These are phyloP conservation scores for Clitoria ternatea DNA, from an alignment of 306 rosid genomes.

Conservation along the genomic window DNA sequence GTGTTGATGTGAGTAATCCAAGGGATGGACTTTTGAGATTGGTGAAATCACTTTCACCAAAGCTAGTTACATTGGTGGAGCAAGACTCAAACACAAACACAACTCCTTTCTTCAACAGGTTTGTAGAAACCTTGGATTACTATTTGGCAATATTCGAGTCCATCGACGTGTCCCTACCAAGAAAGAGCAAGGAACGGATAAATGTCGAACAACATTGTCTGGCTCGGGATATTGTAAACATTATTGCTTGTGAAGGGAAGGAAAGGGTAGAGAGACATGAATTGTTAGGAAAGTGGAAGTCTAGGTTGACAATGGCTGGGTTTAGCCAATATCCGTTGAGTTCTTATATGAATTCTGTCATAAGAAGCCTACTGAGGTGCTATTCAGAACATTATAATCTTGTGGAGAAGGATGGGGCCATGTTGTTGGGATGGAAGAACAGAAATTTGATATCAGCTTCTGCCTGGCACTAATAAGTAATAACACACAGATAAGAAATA, in stretches of 20 bases:
- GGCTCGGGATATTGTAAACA: constrained; percentile 72
- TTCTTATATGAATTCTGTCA: constrained; percentile 65
- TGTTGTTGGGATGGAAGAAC: constrained; percentile 79
- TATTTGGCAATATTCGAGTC: constrained; percentile 81
- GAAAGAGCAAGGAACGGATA: constrained; percentile 59
- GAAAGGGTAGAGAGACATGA: constrained; percentile 80
- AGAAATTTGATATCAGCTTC: constrained; percentile 82
- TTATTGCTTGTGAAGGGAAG: constrained; percentile 79
- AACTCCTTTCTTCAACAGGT: constrained; percentile 73
- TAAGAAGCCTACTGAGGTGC: constrained; percentile 48
- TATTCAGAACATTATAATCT: constrained; percentile 73
- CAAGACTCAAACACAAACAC: constrained; percentile 95
- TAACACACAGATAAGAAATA: not conserved
- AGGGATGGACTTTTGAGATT: constrained; percentile 70
- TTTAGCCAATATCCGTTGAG: constrained; percentile 63
- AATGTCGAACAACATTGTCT: constrained; percentile 83
- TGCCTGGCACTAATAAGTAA: constrained; percentile 73
- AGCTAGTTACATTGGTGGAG: constrained; percentile 70
- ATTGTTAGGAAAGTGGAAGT: constrained; percentile 84
- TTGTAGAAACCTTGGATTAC: constrained; percentile 61
- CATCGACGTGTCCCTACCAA: constrained; percentile 56
- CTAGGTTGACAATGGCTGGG: constrained; percentile 86
- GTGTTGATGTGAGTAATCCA: constrained; percentile 70
- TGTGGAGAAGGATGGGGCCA: constrained; percentile 70
- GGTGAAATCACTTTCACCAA: constrained; percentile 72